Percentiles rank a stretch among this genome's conserved stretches.
Evolutionary conservation across 768 basidiomycete genomes (phyloP).

Genomic region (Mycena sanguinolenta): DNA sequence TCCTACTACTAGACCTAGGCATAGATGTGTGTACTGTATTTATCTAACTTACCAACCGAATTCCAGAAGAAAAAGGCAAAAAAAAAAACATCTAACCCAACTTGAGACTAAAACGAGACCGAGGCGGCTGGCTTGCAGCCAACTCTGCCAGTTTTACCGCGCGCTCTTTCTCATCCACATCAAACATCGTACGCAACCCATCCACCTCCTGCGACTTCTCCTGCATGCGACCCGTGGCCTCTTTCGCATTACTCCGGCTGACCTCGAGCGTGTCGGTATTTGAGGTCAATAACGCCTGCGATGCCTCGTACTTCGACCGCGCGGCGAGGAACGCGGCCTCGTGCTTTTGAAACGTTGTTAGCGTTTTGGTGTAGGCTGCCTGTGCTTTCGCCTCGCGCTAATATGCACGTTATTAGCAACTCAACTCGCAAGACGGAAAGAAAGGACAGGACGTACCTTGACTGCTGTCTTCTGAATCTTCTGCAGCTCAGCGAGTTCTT

Average conservation of each 20-base stretch:
- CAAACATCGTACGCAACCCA: constrained; percentile 70
- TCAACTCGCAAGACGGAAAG: too few species aligned
- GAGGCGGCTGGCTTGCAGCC: constrained; percentile 42
- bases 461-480: constrained; percentile 76
- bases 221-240: constrained; percentile 72
- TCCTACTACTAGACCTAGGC: constrained; percentile 14
- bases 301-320: constrained; percentile 69
- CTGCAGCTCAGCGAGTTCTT: constrained; percentile 77
- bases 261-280: constrained; percentile 64
- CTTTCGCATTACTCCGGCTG: constrained; percentile 64
- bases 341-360: constrained; percentile 71
- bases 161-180: constrained; percentile 80
- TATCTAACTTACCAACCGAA: constrained; percentile 7
- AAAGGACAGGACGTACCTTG: constrained; percentile 54
- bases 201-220: constrained; percentile 85
- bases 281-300: constrained; percentile 60
- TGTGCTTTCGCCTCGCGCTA: constrained; percentile 74
- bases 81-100: constrained; percentile 2
- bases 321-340: constrained; percentile 73
- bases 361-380: constrained; percentile 63
- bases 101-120: constrained; percentile 23
- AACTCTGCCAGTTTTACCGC: constrained; percentile 63
- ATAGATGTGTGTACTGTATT: constrained; percentile 15
- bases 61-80: not conserved
- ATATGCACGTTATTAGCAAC: not conserved